Evolutionary conservation across 2,329 filamentous ascomycete species (phyloP).

Genomic region (Exophiala bonariae): DNA sequence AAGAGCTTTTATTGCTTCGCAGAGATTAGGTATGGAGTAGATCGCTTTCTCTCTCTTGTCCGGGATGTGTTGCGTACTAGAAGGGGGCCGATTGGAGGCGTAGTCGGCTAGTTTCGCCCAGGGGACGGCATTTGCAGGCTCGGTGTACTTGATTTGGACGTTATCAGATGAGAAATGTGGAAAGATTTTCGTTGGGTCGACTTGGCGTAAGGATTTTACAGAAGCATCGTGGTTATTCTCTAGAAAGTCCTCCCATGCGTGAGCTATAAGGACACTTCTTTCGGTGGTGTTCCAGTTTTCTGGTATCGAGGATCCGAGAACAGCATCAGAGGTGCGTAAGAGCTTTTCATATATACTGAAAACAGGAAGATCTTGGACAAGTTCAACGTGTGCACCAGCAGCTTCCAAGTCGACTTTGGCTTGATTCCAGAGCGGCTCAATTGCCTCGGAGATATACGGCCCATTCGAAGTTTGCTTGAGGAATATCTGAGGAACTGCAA

Average conservation of each 20-base stretch:
- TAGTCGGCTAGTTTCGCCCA: slow-evolving; percentile 14
- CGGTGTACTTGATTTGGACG: slow-evolving; percentile 15
- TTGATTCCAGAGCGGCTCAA: slow-evolving; percentile 31
- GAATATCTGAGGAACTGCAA: slow-evolving; percentile 40
- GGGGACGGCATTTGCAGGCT: slow-evolving; percentile 17
- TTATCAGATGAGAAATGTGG: slow-evolving; percentile 27
- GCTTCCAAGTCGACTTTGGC: slow-evolving; percentile 31
- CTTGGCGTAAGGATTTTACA: slow-evolving; percentile 38
- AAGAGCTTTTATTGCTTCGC: slow-evolving; percentile 10
- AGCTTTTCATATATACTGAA: slow-evolving; percentile 29
- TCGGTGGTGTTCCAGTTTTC: slow-evolving; percentile 50
- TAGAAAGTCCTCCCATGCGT: slow-evolving; percentile 56
- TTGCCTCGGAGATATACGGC: slow-evolving; percentile 11
- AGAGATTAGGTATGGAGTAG: slow-evolving; percentile 11
- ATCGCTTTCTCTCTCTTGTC: slow-evolving; percentile 5
- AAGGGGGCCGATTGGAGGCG: neutral
- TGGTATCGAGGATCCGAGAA: slow-evolving; percentile 34
- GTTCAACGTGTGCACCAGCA: slow-evolving; percentile 35
- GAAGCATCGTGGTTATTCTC: slow-evolving; percentile 41
- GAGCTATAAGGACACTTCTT: slow-evolving; percentile 50
- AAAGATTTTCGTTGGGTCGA: slow-evolving; percentile 46
- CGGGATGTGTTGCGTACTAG: no score
- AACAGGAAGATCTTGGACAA: slow-evolving; percentile 33
- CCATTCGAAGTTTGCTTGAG: slow-evolving; percentile 7
- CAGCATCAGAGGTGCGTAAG: neutral